Evolutionary conservation across 352 stramenopile genomes (phyloP).

Genomic region (Phytophthora kernoviae): DNA sequence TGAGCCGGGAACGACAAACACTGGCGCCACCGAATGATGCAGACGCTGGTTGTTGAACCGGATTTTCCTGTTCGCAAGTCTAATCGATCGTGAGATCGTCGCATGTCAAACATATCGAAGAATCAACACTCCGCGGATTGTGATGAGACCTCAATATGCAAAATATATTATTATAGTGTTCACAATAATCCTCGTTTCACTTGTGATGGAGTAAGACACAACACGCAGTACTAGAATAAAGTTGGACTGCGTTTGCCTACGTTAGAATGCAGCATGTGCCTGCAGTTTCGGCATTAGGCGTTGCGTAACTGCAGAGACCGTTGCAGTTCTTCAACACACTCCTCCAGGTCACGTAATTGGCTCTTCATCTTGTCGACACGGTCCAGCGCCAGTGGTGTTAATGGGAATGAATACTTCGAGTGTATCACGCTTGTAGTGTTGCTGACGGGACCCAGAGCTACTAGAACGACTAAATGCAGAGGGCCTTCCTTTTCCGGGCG

Average conservation of each 20-base stretch:
- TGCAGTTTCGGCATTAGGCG: no score
- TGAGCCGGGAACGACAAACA: background rate
- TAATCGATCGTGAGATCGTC: no score
- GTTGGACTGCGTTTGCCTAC: no score
- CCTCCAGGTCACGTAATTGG: slow-evolving; percentile 3
- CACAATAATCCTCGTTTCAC: no score
- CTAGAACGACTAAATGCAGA: slow-evolving; percentile 1
- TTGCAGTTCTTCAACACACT: slow-evolving; percentile 4
- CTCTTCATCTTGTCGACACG: background rate
- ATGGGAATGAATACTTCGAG: slow-evolving; percentile 5
- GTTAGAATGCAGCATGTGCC: no score
- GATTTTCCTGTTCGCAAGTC: background rate
- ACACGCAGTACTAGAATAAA: no score
- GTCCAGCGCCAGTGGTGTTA: background rate
- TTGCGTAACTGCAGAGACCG: no score
- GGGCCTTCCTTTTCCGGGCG: background rate
- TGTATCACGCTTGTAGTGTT: background rate
- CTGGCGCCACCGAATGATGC: background rate
- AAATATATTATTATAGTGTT: no score
- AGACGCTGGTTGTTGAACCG: background rate
- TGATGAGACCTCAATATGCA: no score
- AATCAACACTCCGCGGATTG: no score
- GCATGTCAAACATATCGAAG: no score
- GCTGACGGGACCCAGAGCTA: background rate
- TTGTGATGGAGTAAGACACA: no score